A percentile compares a stretch with the other conserved stretches of the same genome.
phyloP scores from a whole-genome alignment of 2,329 filamentous ascomycete species.

The Calycina marina region DNA sequence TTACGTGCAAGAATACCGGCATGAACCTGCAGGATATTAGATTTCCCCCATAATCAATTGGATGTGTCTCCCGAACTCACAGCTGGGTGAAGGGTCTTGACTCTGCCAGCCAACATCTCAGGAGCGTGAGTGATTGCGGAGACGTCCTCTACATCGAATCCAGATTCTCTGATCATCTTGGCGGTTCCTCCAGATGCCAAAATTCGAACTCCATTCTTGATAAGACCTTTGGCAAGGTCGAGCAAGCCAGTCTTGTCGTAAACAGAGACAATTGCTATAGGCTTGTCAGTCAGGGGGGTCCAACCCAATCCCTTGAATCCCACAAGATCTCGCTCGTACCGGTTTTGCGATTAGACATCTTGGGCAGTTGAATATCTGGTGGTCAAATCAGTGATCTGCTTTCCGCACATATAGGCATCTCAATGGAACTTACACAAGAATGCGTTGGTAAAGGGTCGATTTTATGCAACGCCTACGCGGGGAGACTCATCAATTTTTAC shows the following conservation, averaged over 20 bases:
- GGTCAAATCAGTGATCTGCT: too few species aligned
- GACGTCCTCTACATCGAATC: slow-evolving; percentile 94
- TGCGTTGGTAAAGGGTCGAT: too few species aligned
- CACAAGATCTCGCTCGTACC: too few species aligned
- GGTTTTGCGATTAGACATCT: too few species aligned
- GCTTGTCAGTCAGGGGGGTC: too few species aligned
- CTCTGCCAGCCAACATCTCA: slow-evolving; percentile 85
- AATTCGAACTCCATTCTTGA: slow-evolving; percentile 79
- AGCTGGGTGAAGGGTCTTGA: slow-evolving; percentile 94
- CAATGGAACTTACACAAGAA: too few species aligned
- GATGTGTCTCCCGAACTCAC: slow-evolving; percentile 21
- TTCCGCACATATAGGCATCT: too few species aligned
- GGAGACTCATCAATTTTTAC: too few species aligned
- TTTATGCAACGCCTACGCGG: too few species aligned
- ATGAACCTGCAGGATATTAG: slow-evolving; percentile 21
- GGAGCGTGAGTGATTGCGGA: slow-evolving; percentile 94
- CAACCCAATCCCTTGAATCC: too few species aligned
- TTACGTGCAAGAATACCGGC: slow-evolving; percentile 84
- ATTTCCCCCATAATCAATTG: neutral
- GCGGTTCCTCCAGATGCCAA: slow-evolving; percentile 91
- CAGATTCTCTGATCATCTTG: slow-evolving; percentile 91
- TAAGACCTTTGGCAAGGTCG: slow-evolving; percentile 80
- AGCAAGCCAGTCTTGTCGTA: slow-evolving; percentile 96
- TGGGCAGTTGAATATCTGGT: too few species aligned
- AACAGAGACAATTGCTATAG: slow-evolving; percentile 93